Conservation (phyloP, 768 basidiomycete species). For the Hygrocybe punicea region DNA sequence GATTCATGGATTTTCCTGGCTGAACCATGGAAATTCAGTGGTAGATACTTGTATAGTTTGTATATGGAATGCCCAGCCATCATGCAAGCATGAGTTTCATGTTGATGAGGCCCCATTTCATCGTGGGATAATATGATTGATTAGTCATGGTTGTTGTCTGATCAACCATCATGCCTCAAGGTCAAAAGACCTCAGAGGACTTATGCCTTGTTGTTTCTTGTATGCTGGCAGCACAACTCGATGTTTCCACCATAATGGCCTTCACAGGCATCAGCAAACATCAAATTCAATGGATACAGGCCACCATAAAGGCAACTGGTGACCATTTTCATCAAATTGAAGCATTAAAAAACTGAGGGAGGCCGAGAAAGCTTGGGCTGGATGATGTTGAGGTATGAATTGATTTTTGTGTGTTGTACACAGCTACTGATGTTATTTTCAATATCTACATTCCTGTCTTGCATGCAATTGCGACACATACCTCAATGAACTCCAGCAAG, state of each 20-base stretch:
- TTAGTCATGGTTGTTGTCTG: too few species aligned
- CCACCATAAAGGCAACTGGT: not conserved
- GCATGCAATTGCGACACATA: not conserved
- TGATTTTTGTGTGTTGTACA: not conserved
- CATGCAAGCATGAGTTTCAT: too few species aligned
- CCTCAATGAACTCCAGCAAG: constrained; percentile 9
- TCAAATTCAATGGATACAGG: not conserved
- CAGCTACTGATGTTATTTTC: not conserved
- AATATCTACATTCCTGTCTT: not conserved
- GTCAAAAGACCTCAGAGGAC: not conserved
- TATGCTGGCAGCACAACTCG: not conserved
- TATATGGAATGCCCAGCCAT: too few species aligned
- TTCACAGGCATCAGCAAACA: not conserved
- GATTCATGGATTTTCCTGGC: too few species aligned
- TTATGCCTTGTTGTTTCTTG: not conserved
- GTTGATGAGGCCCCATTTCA: too few species aligned
- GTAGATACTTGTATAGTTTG: too few species aligned
- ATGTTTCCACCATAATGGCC: not conserved
- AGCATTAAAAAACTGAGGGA: too few species aligned
- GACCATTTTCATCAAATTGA: too few species aligned
- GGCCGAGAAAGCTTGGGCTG: not conserved
- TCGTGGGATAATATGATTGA: too few species aligned
- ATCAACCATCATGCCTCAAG: not conserved
- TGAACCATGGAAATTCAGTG: too few species aligned
- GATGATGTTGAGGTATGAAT: not conserved